Conservation (phyloP, 805 yeast species). For the Kodamaea nitidulidarum region DNA sequence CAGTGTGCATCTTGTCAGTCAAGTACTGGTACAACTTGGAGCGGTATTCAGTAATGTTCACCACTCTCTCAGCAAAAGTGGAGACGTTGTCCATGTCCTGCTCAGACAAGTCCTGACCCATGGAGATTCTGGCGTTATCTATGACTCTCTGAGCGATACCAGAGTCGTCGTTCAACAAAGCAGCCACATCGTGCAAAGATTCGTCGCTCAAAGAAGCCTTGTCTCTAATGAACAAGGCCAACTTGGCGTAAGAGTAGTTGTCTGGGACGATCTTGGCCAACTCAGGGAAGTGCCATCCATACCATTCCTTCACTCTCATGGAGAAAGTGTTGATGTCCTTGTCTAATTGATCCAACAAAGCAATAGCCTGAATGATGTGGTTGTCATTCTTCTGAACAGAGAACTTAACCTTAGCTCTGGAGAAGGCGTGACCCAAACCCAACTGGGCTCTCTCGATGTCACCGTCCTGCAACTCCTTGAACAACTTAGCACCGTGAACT, state of each 20-base stretch:
- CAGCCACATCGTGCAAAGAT: constrained; percentile 90
- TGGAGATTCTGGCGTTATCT: constrained; percentile 92
- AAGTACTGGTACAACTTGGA: constrained; percentile 77
- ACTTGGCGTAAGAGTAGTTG: constrained; percentile 79
- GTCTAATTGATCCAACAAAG: constrained; percentile 93
- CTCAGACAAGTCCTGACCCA: constrained; percentile 98
- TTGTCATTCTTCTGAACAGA: constrained; percentile 98
- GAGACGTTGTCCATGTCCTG: constrained; percentile 89
- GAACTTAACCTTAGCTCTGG: constrained; percentile 98
- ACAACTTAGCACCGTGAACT: constrained; percentile 80
- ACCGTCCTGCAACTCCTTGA: constrained; percentile 89
- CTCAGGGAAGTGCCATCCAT: constrained; percentile 99
- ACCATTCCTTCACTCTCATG: constrained; percentile 97
- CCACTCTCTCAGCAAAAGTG: constrained; percentile 91
- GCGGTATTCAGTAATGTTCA: constrained; percentile 87
- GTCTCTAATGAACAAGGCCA: constrained; percentile 79
- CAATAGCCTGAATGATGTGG: constrained; percentile 98
- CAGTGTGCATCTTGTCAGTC: constrained; percentile 93
- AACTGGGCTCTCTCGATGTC: constrained; percentile 97
- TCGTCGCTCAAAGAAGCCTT: constrained; percentile 86
- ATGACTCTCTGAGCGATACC: constrained; percentile 84
- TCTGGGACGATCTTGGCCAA: constrained; percentile 88
- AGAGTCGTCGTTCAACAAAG: constrained; percentile 85
- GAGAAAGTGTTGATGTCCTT: constrained; percentile 97
- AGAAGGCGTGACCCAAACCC: constrained; percentile 98